Evolutionary conservation across 495 filamentous ascomycete species (phyloP), one percentile per base, ranked within the genome.

Genomic region (Aspergillus bertholletiae): DNA sequence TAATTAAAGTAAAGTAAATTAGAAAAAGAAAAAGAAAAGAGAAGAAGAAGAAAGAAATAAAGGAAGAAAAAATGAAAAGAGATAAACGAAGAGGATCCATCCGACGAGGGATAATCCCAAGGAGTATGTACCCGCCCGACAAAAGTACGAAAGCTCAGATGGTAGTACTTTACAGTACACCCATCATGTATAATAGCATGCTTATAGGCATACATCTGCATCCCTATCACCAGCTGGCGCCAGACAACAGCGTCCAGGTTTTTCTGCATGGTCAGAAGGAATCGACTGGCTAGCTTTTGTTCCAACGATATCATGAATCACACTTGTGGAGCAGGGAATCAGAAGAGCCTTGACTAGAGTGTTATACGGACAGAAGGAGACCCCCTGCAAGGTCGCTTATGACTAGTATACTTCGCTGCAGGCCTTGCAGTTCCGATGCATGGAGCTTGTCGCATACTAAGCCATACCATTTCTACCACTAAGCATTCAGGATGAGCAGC

Each of bases 191-290:
- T 47, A 28, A 30, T 47, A 26, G 24, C 24, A 46, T 43, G 9
- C 7, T 22, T 43, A 43, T 43, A 18, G 18, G 26, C 7, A 27
- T 46, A 45, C 43, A 28, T 21, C 17, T 54, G 32, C 55, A 59
- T 39, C 30, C 56, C 49, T 46, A 54, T 26, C 35, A 59, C 56
- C 56, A 59, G 46, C 60, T 62, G 60, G 60, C 60, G 49, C 60
- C 56, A 62, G 55, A 62, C 49, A 62, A 51, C 24, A 13, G 7
- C 22, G 35, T 49, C 60, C 56, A 62, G 56, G 60, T 62, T 49
- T 26, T 50, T 32, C 28, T 41, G 23, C 28, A 35, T 43, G 23
- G 30, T 28, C 35, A 0, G 21, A 35, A 41, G 20, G 49, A 27
- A 24, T 35, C 17, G 23, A 24, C 9, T 23, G 22, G 27, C 47